These are phyloP conservation scores for Asterochloris sp. DNA, from an alignment of 139 green algal species.

Conservation along the genomic window DNA sequence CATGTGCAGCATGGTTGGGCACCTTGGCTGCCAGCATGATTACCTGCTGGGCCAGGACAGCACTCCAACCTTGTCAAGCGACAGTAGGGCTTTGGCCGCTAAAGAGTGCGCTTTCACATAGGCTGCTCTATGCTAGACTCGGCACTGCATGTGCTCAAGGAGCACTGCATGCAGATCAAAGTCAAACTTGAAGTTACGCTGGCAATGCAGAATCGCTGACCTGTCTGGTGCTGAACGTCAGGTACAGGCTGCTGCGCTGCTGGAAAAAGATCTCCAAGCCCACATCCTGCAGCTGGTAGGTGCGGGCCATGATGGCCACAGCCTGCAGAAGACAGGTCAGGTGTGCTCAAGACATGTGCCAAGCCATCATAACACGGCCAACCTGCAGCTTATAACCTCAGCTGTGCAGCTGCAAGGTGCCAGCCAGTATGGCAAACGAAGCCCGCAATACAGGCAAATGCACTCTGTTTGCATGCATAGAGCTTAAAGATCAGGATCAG, in stretches of 20 bases:
- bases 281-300: slow-evolving; percentile 55
- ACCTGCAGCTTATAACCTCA: background rate
- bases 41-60: too few relatives aligned
- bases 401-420: background rate
- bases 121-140: background rate
- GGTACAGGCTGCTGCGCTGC: slow-evolving; percentile 29
- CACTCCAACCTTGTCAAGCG: too few relatives aligned
- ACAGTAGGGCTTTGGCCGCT: too few relatives aligned
- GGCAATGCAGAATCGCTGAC: slow-evolving; percentile 16
- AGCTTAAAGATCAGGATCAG: too few relatives aligned
- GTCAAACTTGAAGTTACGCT: background rate
- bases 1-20: too few relatives aligned
- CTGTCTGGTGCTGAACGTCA: slow-evolving; percentile 29
- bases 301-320: slow-evolving; percentile 54
- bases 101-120: too few relatives aligned
- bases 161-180: background rate
- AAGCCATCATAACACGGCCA: background rate
- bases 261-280: slow-evolving; percentile 81
- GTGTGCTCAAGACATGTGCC: slow-evolving; percentile 28
- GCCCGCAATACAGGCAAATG: too few relatives aligned
- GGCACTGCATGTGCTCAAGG: background rate
- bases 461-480: too few relatives aligned
- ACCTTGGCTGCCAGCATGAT: too few relatives aligned
- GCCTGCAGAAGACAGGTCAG: slow-evolving; percentile 27
- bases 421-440: background rate